Conservation (phyloP, 192 early-diverging fungal genomes). For the Haplosporangium gracile region DNA sequence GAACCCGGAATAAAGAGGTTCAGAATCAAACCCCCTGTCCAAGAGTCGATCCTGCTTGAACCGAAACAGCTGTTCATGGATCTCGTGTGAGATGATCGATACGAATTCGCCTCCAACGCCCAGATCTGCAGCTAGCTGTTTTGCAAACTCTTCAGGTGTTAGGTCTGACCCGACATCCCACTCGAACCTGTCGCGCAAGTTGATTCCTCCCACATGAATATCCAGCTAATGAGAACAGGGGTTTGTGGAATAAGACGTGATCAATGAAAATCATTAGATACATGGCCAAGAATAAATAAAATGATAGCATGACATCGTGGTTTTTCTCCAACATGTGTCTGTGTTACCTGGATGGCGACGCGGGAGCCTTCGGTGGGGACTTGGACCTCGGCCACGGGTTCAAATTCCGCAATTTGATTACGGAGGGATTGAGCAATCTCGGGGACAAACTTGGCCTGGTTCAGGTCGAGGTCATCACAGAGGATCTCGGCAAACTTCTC, state of each 20-base stretch:
- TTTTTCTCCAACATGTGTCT: background rate
- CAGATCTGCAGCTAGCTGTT: conserved; percentile 72
- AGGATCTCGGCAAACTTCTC: conserved; percentile 87
- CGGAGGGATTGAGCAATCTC: conserved; percentile 66
- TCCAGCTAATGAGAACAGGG: conserved; percentile 67
- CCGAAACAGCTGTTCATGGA: conserved; percentile 77
- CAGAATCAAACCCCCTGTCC: conserved; percentile 54
- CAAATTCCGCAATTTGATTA: conserved; percentile 68
- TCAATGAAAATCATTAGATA: background rate
- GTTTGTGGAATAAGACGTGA: background rate
- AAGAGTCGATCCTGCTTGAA: conserved; percentile 63
- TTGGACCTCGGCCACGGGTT: conserved; percentile 58
- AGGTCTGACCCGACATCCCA: conserved; percentile 82
- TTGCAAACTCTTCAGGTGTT: conserved; percentile 79
- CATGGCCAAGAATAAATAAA: no score
- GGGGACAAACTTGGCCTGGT: conserved; percentile 57
- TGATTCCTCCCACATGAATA: conserved; percentile 82
- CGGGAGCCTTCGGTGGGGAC: conserved; percentile 53
- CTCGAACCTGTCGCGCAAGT: conserved; percentile 88
- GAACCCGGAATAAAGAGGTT: conserved; percentile 57
- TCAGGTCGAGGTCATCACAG: conserved; percentile 80
- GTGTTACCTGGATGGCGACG: conserved; percentile 59
- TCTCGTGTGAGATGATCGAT: conserved; percentile 75
- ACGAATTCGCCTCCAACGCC: conserved; percentile 85
- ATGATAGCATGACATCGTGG: background rate